Evolutionary conservation across 2,329 filamentous ascomycete genomes (phyloP).

Genomic region (Colletotrichum lindemuthianum): DNA sequence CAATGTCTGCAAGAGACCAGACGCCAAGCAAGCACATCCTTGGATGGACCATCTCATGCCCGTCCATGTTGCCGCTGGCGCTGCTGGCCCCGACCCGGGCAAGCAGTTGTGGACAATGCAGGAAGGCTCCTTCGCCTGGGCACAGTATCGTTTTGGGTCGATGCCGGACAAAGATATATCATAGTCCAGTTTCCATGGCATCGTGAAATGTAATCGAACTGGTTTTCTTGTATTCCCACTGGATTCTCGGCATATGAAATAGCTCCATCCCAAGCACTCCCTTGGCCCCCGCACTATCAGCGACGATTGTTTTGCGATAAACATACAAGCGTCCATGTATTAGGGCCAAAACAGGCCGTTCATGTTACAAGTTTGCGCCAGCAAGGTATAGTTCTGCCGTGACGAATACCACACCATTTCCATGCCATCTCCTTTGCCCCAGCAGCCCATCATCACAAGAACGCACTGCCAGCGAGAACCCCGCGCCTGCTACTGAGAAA

Average conservation of each 20-base stretch:
- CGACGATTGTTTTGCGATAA: conserved; percentile 6
- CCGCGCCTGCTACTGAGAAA: conserved; percentile 62
- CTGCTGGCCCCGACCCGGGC: conserved; percentile 53
- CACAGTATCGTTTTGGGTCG: conserved; percentile 57
- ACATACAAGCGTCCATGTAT: conserved; percentile 21
- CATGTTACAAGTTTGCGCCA: too few relatives aligned
- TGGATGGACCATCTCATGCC: conserved; percentile 63
- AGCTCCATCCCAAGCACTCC: too few relatives aligned
- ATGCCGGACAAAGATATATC: not conserved
- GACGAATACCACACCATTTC: too few relatives aligned
- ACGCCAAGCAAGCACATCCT: conserved; percentile 59
- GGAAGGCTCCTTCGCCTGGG: conserved; percentile 57
- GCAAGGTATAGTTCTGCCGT: too few relatives aligned
- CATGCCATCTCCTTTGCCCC: too few relatives aligned
- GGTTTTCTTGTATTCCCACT: conserved; percentile 10
- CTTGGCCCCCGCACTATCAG: not conserved
- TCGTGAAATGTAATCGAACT: not conserved
- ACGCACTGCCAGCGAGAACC: conserved; percentile 51
- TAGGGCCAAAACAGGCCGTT: not conserved
- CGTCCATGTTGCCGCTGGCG: conserved; percentile 57
- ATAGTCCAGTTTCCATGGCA: not conserved
- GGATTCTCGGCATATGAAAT: not conserved
- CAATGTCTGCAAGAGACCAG: conserved; percentile 50
- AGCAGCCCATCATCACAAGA: conserved; percentile 40
- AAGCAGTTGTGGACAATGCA: conserved; percentile 57